phyloP scores from a whole-genome alignment of 768 basidiomycete genomes.

The Pisolithus albus region DNA sequence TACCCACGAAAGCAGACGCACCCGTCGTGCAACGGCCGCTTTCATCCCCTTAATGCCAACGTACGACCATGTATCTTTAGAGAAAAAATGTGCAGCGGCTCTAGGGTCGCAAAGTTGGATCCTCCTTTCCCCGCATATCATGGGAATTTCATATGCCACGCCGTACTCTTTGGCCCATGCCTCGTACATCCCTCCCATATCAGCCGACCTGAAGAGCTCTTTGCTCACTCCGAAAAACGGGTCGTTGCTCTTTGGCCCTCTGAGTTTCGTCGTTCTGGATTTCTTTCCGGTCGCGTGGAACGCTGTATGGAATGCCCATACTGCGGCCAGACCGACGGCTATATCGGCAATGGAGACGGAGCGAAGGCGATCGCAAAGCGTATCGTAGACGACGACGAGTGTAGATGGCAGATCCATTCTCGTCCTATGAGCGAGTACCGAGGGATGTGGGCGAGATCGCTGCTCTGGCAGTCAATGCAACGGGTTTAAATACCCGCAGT shows the following conservation, averaged over 20 bases:
- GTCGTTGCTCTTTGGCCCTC: background rate
- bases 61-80: constrained; percentile 43
- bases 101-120: constrained; percentile 39
- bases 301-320: background rate
- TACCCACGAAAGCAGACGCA: constrained; percentile 6
- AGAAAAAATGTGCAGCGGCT: constrained; percentile 43
- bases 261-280: background rate
- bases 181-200: constrained; percentile 26
- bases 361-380: constrained; percentile 1
- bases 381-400: background rate
- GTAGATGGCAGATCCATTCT: background rate
- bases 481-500: too few species aligned
- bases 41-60: constrained; percentile 30
- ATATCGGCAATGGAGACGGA: background rate
- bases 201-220: background rate
- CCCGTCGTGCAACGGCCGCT: constrained; percentile 29
- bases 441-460: background rate
- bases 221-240: background rate
- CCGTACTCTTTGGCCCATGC: constrained; percentile 42
- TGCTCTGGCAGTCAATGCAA: too few species aligned
- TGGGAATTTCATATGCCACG: constrained; percentile 34
- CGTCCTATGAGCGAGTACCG: background rate
- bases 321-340: background rate
- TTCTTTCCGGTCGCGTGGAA: background rate
- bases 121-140: constrained; percentile 26